These are phyloP conservation scores for Setaria italica DNA, from an alignment of 202 grass and related monocot genomes.

Conservation along the genomic window DNA sequence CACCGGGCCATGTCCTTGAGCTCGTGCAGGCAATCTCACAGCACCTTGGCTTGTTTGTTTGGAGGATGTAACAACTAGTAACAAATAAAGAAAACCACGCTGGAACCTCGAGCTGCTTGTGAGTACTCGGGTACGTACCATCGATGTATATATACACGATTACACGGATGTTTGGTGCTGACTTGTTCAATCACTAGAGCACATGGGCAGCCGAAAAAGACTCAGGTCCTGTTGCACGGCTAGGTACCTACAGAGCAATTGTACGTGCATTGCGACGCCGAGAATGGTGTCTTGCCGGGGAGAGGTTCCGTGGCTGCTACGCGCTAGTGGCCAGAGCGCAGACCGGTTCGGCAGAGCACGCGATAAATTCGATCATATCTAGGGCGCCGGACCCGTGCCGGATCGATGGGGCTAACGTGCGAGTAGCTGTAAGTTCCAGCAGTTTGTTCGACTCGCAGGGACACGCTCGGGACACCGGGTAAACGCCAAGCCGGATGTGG, in stretches of 20 bases:
- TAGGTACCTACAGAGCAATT: too few relatives aligned
- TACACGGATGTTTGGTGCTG: not conserved
- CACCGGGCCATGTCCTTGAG: conserved; percentile 15
- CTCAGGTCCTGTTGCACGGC: not conserved
- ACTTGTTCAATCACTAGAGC: conserved; percentile 2
- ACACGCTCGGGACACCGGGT: not conserved
- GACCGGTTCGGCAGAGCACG: not conserved
- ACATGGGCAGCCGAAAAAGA: not conserved
- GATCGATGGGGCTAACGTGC: conserved; percentile 9
- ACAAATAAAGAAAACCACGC: not conserved
- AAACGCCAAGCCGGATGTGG: not conserved
- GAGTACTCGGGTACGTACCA: not conserved
- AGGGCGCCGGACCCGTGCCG: not conserved
- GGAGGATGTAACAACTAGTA: too few relatives aligned
- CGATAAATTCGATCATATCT: conserved; percentile 32
- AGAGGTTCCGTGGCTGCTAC: not conserved
- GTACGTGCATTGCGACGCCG: not conserved
- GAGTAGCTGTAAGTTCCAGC: not conserved
- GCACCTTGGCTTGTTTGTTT: not conserved
- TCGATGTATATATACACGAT: not conserved
- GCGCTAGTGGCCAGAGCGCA: not conserved
- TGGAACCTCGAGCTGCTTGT: too few relatives aligned
- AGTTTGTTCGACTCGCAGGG: not conserved
- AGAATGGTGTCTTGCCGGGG: not conserved
- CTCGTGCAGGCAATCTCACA: not conserved